phyloP scores from a whole-genome alignment of 257 asterid genomes.

The Oldenlandia corymbosa region DNA sequence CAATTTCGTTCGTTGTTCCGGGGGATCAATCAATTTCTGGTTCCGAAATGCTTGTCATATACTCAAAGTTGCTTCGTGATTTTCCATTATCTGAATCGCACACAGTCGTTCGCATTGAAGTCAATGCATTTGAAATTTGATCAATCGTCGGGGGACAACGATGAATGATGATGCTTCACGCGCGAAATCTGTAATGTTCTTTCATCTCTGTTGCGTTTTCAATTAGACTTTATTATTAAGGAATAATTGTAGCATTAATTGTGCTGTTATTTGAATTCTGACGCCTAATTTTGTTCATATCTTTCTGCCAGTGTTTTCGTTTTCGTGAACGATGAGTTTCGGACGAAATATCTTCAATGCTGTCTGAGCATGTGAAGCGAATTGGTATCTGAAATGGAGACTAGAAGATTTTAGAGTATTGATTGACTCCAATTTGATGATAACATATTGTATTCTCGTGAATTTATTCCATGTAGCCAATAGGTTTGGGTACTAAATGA shows the following conservation, averaged over 20 bases:
- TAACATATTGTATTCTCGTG: not conserved
- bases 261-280: not conserved
- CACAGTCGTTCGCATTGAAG: not conserved
- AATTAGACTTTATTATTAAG: not conserved
- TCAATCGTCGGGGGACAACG: no score
- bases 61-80: not conserved
- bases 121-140: not conserved
- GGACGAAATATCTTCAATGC: not conserved
- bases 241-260: not conserved
- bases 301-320: not conserved
- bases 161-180: not conserved
- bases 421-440: no score
- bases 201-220: not conserved
- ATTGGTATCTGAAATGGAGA: not conserved
- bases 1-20: not conserved
- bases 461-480: not conserved
- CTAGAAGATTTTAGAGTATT: not conserved
- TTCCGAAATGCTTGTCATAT: not conserved
- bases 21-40: not conserved
- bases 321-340: not conserved
- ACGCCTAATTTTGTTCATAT: not conserved
- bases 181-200: not conserved
- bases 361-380: slow-evolving; percentile 1
- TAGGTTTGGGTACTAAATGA: not conserved
- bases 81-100: not conserved